These are phyloP conservation scores for Cytospora paraplurivora DNA, from an alignment of 2,329 filamentous ascomycete genomes.

Conservation along the genomic window DNA sequence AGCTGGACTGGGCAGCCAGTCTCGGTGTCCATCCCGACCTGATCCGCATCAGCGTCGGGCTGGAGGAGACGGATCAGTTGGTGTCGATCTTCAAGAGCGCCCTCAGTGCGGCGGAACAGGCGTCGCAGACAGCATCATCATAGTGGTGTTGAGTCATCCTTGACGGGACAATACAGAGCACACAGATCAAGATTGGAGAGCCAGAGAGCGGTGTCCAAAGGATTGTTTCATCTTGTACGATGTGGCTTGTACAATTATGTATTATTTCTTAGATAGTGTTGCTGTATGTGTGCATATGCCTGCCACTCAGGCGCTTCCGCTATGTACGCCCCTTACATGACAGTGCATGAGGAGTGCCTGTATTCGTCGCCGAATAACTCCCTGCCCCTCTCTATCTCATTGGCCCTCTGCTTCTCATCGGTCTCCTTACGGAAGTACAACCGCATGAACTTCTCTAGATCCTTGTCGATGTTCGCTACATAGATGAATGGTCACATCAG, in stretches of 20 bases:
- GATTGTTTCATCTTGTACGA: background rate
- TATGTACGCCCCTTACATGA: conserved; percentile 53
- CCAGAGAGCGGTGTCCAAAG: background rate
- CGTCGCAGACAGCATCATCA: background rate
- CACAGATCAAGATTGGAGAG: no score
- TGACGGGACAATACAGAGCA: background rate
- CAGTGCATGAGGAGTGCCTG: conserved; percentile 56
- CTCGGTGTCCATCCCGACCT: conserved; percentile 82
- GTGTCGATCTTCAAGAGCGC: conserved; percentile 66
- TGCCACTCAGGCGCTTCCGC: no score
- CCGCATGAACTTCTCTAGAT: conserved; percentile 69
- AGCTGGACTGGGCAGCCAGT: conserved; percentile 85
- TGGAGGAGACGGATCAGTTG: conserved; percentile 76
- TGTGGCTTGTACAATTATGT: background rate
- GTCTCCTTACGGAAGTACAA: conserved; percentile 75
- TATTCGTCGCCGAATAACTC: conserved; percentile 72
- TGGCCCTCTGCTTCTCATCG: conserved; percentile 67
- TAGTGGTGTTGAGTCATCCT: background rate
- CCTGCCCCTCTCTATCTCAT: conserved; percentile 73
- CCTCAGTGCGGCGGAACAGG: conserved; percentile 58
- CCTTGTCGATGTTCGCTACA: conserved; percentile 68
- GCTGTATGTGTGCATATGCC: background rate
- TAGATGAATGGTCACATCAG: background rate
- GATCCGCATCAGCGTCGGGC: conserved; percentile 83
- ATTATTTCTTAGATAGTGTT: background rate